Base-by-base conservation (phyloP, 1,284 basidiomycete species). In the Boletus albobrunnescens region DNA sequence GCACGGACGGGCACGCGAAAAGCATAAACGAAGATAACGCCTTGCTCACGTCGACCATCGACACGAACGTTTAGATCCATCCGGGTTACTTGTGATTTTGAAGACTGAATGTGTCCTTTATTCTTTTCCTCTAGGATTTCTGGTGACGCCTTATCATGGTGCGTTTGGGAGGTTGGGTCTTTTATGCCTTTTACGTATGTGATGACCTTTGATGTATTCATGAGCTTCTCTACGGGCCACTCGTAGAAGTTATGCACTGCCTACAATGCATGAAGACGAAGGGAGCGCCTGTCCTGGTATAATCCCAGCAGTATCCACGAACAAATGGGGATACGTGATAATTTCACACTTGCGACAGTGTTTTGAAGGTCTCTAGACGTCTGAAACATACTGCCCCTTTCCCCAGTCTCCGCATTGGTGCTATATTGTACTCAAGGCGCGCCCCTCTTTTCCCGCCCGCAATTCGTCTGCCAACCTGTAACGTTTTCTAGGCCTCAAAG, bases 191-290 rank as follows among this genome's bases (percentile, higher is more conserved):
- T 35, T 20, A 49, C 40, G 55, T 53, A 36, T 37, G 36, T 17
- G 32, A 58, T 41, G 55, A 53, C 27, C 22, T 43, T 36, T 42
- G 41, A 54, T 44, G 56, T 38, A 19, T 36, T 41, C 28, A 55
- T 32, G 44, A 41, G 9, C n/a, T 19, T 16, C 27, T 33, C 30
- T 16, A 30, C 28, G 28, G 28, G 28, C n/a, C 14, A 7, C 28
- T 2, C 5, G 13, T 30, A 30, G 14, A n/a, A n/a, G n/a, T n/a
- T n/a, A n/a, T n/a, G 4, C 28, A n/a, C 28, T 14, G 14, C 7
- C n/a, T 13, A n/a, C 7, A n/a, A 30, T 30, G 28, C 28, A 47
- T 26, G 43, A 20, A 31, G 26, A 10, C 22, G 42, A 13, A 20
- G 16, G 24, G 12, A 11, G 26, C 26, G 5, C 26, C 10, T 26